phyloP scores from a whole-genome alignment of 495 filamentous ascomycete species.

The Penicillium parvum region DNA sequence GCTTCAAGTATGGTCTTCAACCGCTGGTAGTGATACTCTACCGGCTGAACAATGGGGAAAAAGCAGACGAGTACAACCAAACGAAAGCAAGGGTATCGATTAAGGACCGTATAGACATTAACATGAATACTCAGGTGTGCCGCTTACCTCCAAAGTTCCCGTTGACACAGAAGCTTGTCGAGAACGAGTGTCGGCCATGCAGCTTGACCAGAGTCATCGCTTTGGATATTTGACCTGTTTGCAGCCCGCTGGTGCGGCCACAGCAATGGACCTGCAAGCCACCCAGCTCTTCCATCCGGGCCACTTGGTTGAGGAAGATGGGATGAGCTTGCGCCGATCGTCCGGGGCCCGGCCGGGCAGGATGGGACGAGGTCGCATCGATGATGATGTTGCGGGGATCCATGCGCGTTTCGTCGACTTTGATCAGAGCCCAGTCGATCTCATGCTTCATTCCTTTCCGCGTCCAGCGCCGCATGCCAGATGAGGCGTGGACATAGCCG shows the following conservation, averaged over 20 bases:
- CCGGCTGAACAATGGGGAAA: conserved; percentile 9
- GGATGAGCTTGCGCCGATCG: conserved; percentile 22
- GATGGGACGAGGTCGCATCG: conserved; percentile 35
- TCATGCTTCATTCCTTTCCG: conserved; percentile 71
- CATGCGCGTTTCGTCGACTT: conserved; percentile 65
- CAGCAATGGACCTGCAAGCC: conserved; percentile 79
- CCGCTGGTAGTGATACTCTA: conserved; percentile 15
- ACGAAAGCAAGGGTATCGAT: conserved; percentile 29
- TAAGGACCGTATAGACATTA: conserved; percentile 27
- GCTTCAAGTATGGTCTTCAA: conserved; percentile 7
- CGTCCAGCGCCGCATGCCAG: conserved; percentile 70
- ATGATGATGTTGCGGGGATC: conserved; percentile 65
- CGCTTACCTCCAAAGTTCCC: conserved; percentile 63
- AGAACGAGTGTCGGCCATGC: conserved; percentile 72
- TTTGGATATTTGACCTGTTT: conserved; percentile 68
- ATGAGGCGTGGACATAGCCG: conserved; percentile 83
- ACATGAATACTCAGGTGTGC: conserved; percentile 20
- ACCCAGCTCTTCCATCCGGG: conserved; percentile 54
- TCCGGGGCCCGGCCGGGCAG: conserved; percentile 7
- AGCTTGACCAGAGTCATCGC: conserved; percentile 79
- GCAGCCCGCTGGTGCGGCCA: conserved; percentile 83
- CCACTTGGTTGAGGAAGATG: conserved; percentile 40
- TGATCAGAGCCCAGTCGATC: conserved; percentile 93
- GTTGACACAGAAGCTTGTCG: conserved; percentile 73
- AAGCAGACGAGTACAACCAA: conserved; percentile 7